Base-by-base conservation (phyloP, 139 green algal genomes). In the Edaphochlamys debaryana region DNA sequence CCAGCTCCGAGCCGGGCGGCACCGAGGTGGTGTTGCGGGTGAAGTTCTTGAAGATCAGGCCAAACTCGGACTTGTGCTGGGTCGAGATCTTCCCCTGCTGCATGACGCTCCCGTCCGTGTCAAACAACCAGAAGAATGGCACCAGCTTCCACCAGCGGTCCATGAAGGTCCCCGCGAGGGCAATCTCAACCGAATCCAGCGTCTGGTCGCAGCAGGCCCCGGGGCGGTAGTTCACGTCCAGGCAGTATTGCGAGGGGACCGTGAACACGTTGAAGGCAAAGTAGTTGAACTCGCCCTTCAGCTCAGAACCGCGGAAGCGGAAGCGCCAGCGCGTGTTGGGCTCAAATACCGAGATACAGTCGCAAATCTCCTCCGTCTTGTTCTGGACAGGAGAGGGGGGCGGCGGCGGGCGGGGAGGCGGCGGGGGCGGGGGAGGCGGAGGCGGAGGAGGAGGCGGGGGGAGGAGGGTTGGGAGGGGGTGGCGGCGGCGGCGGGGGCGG, bases 311-410 rank as follows among this genome's bases (percentile, higher is more conserved):
- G 2, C 78, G 63, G 56, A 68, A 88, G 19, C 67, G 69, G 52
- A 90, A 74, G 42, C 86, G 86, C 86, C 86, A 90, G 32, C 86
- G 81, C 1, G 81, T 85, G 82, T 90, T 90, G 64, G 86, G 86
- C 70, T 86, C 62, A 41, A 77, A 90, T 4, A 88, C 66, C 11
- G 37, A 69, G 40, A 88, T 74, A 56, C 86, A 90, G 52, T 90
- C 86, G 56, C 86, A 90, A 0, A 54, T 3, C 19, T 30, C 67
- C 5, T 36, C 29, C 34, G 25, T 29, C 38, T 77, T 69, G 3
- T 60, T 50, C 1, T 30, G 36, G 0, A 83, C 22, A 1, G 85
- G 85, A 22, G 45, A 9, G 3, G 80, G 73, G 7, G 81, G 74
- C 23, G n/a, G 40, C 36, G 76, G 84, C 4, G 84, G 76, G 1